Evolutionary conservation across 169 alveolate genomes (phyloP), one percentile per base, ranked within the genome.

Genomic region (Cryptosporidium ryanae): DNA sequence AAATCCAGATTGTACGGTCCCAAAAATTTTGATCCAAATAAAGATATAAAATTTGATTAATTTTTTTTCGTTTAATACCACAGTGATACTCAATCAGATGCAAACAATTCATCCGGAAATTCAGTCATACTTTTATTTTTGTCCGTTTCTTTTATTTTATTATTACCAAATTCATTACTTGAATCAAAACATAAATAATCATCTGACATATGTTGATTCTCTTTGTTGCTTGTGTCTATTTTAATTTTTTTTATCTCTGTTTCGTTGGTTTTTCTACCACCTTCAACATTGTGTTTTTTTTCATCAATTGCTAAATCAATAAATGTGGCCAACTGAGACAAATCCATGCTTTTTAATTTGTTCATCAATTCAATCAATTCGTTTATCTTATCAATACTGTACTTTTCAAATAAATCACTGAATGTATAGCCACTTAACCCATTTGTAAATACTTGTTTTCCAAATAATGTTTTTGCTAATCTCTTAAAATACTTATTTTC

Each of bases 1-100:
- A 76, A 76, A 27, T 61, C 68, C 13, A 76, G 63, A 61, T 2
- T 57, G 2, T 59, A 55, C 15, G 87, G 65, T 34, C 87, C 87
- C 38, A 55, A 61, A 52, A 52, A 52, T 52, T 52, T 38, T 6
- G 46, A 38, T 38, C 63, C 21, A 52, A 52, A 52, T n/a, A n/a
- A 0, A 12, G 27, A n/a, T 52, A 52, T 52, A 7, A 21, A 21
- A 54, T 54, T 25, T 54, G 31, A 21, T 12, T 21, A 54, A 54
- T 54, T 54, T 21, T 54, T 25, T 21, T 12, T 54, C 8, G 1
- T 54, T 21, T 54, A 54, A 25, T 25, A 8, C 64, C n/a, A n/a
- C n/a, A n/a, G n/a, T n/a, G n/a, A 54, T 7, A 21, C 3, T 38
- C 8, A 38, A 10, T 38, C 46, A 38, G 46, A 38, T 38, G 46